These are phyloP conservation scores for Fusarium sp. DNA, from an alignment of 2,329 filamentous ascomycete species.

Conservation along the genomic window DNA sequence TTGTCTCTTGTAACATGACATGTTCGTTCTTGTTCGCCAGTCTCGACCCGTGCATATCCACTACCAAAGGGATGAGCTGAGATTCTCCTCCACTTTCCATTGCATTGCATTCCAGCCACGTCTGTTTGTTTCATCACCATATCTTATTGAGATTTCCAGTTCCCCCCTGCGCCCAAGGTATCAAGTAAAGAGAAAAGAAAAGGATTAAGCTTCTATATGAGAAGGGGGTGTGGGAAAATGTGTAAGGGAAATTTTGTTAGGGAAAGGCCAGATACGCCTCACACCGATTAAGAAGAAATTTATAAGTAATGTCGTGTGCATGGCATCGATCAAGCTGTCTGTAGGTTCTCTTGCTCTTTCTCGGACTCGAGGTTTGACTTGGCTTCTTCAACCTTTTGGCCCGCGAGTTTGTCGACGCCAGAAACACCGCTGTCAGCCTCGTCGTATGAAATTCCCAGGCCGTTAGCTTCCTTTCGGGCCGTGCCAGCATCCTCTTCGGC, in stretches of 20 bases:
- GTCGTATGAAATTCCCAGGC: conserved; percentile 53
- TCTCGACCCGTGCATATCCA: not conserved
- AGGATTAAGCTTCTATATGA: conserved; percentile 32
- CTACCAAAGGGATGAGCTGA: conserved; percentile 7
- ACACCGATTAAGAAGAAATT: conserved; percentile 8
- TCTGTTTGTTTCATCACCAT: conserved; percentile 12
- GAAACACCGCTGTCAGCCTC: conserved; percentile 55
- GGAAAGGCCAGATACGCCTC: conserved; percentile 24
- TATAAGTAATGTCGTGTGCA: not conserved
- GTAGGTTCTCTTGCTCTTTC: conserved; percentile 37
- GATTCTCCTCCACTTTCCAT: not conserved
- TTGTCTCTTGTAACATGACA: conserved; percentile 35
- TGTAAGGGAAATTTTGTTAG: conserved; percentile 19
- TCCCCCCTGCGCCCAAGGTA: conserved; percentile 29
- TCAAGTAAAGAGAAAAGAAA: conserved; percentile 24
- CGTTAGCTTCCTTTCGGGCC: conserved; percentile 43
- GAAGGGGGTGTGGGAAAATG: conserved; percentile 7
- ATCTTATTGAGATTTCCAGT: conserved; percentile 14
- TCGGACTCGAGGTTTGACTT: conserved; percentile 41
- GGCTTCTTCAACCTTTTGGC: conserved; percentile 47
- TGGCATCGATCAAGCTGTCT: conserved; percentile 36
- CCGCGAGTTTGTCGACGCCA: conserved; percentile 51
- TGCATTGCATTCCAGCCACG: not conserved
- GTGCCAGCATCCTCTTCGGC: conserved; percentile 43
- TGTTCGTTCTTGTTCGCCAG: conserved; percentile 22